Conservation (phyloP, 1,284 basidiomycete genomes). For the Volvariella surrecta region DNA sequence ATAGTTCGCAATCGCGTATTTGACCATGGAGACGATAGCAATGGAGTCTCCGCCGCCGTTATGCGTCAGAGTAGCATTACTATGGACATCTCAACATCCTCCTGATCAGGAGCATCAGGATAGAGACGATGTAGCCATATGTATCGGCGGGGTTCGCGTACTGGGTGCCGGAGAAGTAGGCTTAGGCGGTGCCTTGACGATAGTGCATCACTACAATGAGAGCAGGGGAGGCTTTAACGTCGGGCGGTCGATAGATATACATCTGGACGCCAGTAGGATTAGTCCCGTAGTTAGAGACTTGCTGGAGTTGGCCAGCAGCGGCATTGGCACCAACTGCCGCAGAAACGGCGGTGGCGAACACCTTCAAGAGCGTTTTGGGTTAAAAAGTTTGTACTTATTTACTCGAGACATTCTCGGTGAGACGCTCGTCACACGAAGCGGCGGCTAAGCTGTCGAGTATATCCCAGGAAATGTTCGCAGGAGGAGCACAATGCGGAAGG, state of each 20-base stretch:
- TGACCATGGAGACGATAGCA: slow-evolving; percentile 38
- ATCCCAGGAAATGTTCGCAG: too few species aligned
- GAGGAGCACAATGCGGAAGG: too few species aligned
- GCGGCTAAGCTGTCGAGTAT: too few species aligned
- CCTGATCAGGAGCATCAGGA: slow-evolving; percentile 37
- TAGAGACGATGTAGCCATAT: slow-evolving; percentile 40
- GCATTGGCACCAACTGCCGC: slow-evolving; percentile 12
- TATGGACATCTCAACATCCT: slow-evolving; percentile 49
- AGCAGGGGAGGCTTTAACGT: slow-evolving; percentile 29
- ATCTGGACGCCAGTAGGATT: slow-evolving; percentile 44
- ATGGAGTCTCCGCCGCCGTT: slow-evolving; percentile 46
- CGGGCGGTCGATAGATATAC: slow-evolving; percentile 39
- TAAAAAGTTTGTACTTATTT: neutral
- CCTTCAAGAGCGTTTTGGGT: slow-evolving; percentile 9
- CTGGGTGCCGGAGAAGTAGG: slow-evolving; percentile 39
- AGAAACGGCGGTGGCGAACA: slow-evolving; percentile 12
- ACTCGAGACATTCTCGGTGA: too few species aligned
- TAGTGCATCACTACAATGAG: slow-evolving; percentile 46
- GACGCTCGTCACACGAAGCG: too few species aligned
- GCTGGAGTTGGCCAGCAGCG: slow-evolving; percentile 21
- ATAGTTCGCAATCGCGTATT: slow-evolving; percentile 40
- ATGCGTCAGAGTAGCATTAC: slow-evolving; percentile 41
- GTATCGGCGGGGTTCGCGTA: slow-evolving; percentile 38
- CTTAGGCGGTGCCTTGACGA: slow-evolving; percentile 42
- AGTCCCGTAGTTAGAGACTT: slow-evolving; percentile 31